Base-by-base conservation (phyloP, 306 rosid genomes). In the Lagenaria siceraria region DNA sequence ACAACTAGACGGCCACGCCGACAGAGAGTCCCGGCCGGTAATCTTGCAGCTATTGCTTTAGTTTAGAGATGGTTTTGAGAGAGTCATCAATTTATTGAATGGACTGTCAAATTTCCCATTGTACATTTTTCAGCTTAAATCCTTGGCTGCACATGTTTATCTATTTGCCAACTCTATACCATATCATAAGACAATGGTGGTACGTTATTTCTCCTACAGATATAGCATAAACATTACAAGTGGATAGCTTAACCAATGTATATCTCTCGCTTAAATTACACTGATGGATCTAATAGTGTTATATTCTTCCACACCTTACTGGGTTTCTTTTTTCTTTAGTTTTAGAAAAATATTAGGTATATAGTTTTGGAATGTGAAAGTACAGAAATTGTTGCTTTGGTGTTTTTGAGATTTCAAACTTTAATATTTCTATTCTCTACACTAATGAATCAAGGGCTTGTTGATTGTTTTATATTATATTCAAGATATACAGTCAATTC, bases 1-100 rank as follows among this genome's bases (percentile, higher is more conserved):
- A 90, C 97, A 40, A 89, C 97, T 21, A 83, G 97, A 84, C 83
- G 99, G 80, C 97, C 97, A 42, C 99, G 99, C 9, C 77, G 96
- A 81, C 99, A 95, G 70, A 88, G 99, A 89, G 86, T 86, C 71
- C 88, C 92, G 17, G 92, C 93, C 48, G 93, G 93, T 59, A 89
- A 85, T 81, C 90, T 84, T 80, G 56, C 70, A 76, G 54, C 54
- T 46, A 42, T 76, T 76, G 40, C 72, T 42, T 38, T 60, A 25
- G 54, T 76, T 42, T 25, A 75, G 78, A 75, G n/a, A 75, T 53
- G 65, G 66, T 54, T 29, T 24, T 42, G 33, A 40, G 74, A 49
- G 77, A 74, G 64, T 22, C 49, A 19, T 49, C 29, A 74, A 53
- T 76, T 76, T 55, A n/a, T 76, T 22, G 68, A 75, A 33, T 21